Evolutionary conservation across 805 yeast species (phyloP).

Genomic region (Teunomyces stri): DNA sequence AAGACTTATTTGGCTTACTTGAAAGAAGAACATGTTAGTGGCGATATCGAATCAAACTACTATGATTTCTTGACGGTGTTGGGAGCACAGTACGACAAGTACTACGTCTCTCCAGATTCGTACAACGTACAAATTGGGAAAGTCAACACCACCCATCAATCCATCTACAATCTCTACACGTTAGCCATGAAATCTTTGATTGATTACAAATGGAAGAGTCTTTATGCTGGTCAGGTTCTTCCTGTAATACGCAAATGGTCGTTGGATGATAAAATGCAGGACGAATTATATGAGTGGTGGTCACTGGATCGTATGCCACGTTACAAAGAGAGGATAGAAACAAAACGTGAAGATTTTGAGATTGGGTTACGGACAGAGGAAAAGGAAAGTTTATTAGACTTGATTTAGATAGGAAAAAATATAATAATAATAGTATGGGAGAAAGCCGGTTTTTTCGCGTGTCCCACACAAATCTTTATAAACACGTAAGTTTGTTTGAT

Average conservation of each 20-base stretch:
- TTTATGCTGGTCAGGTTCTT: slow-evolving; percentile 25
- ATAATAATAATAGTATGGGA: too few species aligned
- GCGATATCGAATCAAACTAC: slow-evolving; percentile 13
- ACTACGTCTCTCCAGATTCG: slow-evolving; percentile 14
- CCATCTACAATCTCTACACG: slow-evolving; percentile 15
- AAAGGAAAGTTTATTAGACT: slow-evolving; percentile 30
- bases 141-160: slow-evolving; percentile 5
- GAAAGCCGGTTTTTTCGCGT: not conserved
- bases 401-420: slow-evolving; percentile 17
- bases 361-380: slow-evolving; percentile 20
- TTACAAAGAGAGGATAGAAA: slow-evolving; percentile 22
- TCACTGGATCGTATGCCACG: slow-evolving; percentile 14
- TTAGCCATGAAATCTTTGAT: slow-evolving; percentile 26
- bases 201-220: slow-evolving; percentile 24
- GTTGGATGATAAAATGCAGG: slow-evolving; percentile 27
- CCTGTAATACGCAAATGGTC: slow-evolving; percentile 39
- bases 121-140: slow-evolving; percentile 14
- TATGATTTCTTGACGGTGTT: slow-evolving; percentile 23
- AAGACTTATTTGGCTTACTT: slow-evolving; percentile 22
- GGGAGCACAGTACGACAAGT: slow-evolving; percentile 10
- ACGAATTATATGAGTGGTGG: slow-evolving; percentile 21
- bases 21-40: slow-evolving; percentile 20
- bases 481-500: slow-evolving; percentile 7
- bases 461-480: slow-evolving; percentile 2
- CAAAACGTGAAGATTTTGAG: slow-evolving; percentile 23